phyloP scores from a whole-genome alignment of 1,284 basidiomycete genomes.

The Tilletia caries region DNA sequence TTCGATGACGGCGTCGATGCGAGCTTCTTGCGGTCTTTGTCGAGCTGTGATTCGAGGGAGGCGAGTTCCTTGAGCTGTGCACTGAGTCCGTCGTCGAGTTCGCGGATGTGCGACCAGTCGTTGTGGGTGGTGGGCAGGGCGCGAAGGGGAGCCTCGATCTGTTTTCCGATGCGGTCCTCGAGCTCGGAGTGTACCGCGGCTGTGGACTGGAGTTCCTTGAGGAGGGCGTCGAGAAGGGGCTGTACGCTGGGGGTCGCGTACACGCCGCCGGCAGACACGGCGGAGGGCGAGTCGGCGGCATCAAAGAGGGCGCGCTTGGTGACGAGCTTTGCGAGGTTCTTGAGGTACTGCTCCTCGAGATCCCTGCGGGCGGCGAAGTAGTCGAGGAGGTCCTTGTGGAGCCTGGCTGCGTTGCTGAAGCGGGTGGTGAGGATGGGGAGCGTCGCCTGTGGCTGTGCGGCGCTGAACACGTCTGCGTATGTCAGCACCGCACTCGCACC shows the following conservation, averaged over 20 bases:
- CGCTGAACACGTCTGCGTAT: not conserved
- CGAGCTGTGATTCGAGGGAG: slow-evolving; percentile 45
- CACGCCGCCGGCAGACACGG: not conserved
- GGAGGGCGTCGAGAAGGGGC: slow-evolving; percentile 47
- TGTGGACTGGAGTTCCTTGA: slow-evolving; percentile 46
- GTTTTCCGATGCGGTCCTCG: slow-evolving; percentile 43
- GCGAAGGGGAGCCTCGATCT: slow-evolving; percentile 51
- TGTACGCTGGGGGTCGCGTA: slow-evolving; percentile 43
- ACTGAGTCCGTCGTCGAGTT: slow-evolving; percentile 43
- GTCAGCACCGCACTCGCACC: not conserved
- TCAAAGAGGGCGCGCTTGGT: slow-evolving; percentile 51
- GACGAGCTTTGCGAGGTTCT: slow-evolving; percentile 57
- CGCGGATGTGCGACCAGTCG: slow-evolving; percentile 38
- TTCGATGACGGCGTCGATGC: slow-evolving; percentile 29
- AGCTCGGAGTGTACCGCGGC: slow-evolving; percentile 45
- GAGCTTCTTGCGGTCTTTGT: slow-evolving; percentile 46
- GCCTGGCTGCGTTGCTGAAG: not conserved
- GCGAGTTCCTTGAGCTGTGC: slow-evolving; percentile 43
- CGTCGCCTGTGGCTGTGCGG: not conserved
- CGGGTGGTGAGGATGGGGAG: not conserved
- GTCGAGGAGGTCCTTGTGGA: slow-evolving; percentile 44
- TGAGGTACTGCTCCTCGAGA: slow-evolving; percentile 58
- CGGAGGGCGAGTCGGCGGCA: slow-evolving; percentile 22
- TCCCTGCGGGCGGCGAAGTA: slow-evolving; percentile 58
- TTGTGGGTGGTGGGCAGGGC: slow-evolving; percentile 33